A percentile compares a stretch with the other conserved stretches of the same genome.
phyloP scores from a whole-genome alignment of 352 stramenopile species.

The Phytophthora foliorum region DNA sequence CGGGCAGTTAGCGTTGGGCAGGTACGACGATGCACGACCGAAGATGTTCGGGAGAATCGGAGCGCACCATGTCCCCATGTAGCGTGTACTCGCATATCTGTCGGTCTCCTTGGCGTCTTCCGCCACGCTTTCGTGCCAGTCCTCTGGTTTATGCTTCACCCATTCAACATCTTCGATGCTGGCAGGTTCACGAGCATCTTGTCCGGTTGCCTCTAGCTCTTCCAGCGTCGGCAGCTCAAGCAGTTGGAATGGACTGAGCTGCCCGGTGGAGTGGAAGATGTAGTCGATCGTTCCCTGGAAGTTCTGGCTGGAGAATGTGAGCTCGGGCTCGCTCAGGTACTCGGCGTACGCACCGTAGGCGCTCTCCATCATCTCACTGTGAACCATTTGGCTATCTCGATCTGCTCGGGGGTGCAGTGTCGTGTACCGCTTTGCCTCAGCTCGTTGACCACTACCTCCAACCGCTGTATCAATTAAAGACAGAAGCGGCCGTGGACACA shows the following conservation, averaged over 20 bases:
- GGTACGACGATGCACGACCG: constrained; percentile 39
- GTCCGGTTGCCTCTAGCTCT: constrained; percentile 47
- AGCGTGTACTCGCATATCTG: constrained; percentile 34
- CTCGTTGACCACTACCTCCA: constrained; percentile 14
- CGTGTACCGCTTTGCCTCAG: constrained; percentile 42
- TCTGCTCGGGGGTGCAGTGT: constrained; percentile 52
- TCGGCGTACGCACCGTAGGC: constrained; percentile 72
- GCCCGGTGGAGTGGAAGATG: constrained; percentile 79
- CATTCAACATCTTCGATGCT: constrained; percentile 46
- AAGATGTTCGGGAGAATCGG: constrained; percentile 55
- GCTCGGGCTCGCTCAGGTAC: constrained; percentile 68
- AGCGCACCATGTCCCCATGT: constrained; percentile 62
- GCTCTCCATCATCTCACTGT: constrained; percentile 76
- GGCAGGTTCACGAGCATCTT: constrained; percentile 43
- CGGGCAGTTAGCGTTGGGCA: constrained; percentile 76
- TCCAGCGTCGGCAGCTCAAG: constrained; percentile 62
- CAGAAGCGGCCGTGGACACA: constrained; percentile 51
- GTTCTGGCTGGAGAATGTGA: constrained; percentile 70
- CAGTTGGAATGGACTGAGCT: constrained; percentile 64
- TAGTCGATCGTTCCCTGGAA: constrained; percentile 85
- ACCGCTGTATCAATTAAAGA: constrained; percentile 11
- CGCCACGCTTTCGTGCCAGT: constrained; percentile 49
- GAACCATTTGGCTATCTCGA: constrained; percentile 60
- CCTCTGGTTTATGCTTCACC: constrained; percentile 46
- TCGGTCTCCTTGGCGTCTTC: constrained; percentile 23